A percentile compares a stretch with the other conserved stretches of the same genome.
phyloP scores from a whole-genome alignment of 805 yeast species.

The Yueomyces sp. region DNA sequence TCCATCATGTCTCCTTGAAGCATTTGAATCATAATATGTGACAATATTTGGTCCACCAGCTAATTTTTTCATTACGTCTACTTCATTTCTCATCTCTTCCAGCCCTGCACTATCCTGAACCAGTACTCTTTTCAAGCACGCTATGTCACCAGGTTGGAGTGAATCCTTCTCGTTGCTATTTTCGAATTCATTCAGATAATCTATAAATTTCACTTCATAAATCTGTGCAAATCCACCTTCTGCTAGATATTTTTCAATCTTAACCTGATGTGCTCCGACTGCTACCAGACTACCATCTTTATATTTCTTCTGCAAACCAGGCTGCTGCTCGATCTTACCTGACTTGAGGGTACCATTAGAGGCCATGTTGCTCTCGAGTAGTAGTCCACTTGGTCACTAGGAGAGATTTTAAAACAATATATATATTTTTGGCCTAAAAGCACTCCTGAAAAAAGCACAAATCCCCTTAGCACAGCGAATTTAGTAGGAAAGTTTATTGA shows the following conservation, averaged over 20 bases:
- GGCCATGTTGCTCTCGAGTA: background rate
- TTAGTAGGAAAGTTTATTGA: too few species aligned
- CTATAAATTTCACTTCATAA: constrained; percentile 44
- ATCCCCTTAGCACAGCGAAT: too few species aligned
- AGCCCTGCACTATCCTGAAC: constrained; percentile 62
- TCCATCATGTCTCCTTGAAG: constrained; percentile 35
- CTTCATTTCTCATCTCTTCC: constrained; percentile 55
- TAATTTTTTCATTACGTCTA: constrained; percentile 61
- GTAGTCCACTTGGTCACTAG: background rate
- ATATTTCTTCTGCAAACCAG: constrained; percentile 7
- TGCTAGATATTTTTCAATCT: constrained; percentile 43
- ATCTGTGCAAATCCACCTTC: constrained; percentile 78
- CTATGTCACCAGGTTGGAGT: constrained; percentile 32
- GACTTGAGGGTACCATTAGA: background rate
- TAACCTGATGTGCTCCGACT: constrained; percentile 50
- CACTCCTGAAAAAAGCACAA: too few species aligned
- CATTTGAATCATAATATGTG: constrained; percentile 62
- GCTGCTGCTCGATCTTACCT: background rate
- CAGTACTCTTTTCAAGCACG: constrained; percentile 61
- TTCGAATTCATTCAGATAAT: constrained; percentile 11
- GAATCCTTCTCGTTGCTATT: constrained; percentile 17
- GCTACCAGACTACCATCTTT: constrained; percentile 36
- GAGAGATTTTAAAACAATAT: too few species aligned
- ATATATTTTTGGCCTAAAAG: too few species aligned
- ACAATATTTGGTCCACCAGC: constrained; percentile 47